Percentiles rank a stretch among this genome's conserved stretches.
Evolutionary conservation across 176 grass and related monocot species (phyloP).

Genomic region (Musa itinerans): DNA sequence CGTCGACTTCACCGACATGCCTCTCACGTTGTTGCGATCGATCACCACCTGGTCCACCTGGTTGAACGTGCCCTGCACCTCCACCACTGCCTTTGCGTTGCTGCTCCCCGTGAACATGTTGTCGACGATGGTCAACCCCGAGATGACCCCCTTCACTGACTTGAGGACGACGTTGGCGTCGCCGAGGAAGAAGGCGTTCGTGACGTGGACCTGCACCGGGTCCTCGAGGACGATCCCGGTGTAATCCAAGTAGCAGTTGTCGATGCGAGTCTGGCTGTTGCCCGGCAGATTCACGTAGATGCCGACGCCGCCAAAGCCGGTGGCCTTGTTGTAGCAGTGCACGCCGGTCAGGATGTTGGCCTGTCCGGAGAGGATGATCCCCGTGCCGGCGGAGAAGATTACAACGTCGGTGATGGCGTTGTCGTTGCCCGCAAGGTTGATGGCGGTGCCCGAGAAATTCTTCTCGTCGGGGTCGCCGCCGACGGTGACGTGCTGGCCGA

Average conservation of each 20-base stretch:
- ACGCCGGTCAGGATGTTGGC: constrained; percentile 80
- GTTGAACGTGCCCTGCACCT: constrained; percentile 43
- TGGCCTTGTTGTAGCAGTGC: constrained; percentile 93
- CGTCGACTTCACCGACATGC: constrained; percentile 58
- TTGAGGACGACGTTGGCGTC: constrained; percentile 79
- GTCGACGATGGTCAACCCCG: constrained; percentile 38
- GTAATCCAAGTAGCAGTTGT: constrained; percentile 74
- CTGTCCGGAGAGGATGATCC: constrained; percentile 49
- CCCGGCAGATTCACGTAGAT: constrained; percentile 56
- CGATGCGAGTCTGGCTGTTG: constrained; percentile 53
- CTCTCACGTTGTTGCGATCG: constrained; percentile 46
- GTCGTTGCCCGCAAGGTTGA: constrained; percentile 63
- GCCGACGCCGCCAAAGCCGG: constrained; percentile 48
- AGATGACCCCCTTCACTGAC: constrained; percentile 48
- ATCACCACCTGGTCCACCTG: constrained; percentile 71
- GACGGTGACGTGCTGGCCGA: constrained; percentile 68
- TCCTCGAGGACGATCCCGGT: constrained; percentile 68
- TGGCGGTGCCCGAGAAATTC: constrained; percentile 52
- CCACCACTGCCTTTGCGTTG: constrained; percentile 51
- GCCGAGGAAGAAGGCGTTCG: constrained; percentile 62
- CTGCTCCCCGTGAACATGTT: constrained; percentile 51
- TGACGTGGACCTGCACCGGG: constrained; percentile 32
- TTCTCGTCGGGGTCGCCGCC: constrained; percentile 45
- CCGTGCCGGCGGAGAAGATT: constrained; percentile 54
- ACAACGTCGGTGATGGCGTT: constrained; percentile 68